Evolutionary conservation across 2,329 filamentous ascomycete genomes (phyloP), one percentile per base, ranked within the genome.

Genomic region (Pestalotiopsis sp.): DNA sequence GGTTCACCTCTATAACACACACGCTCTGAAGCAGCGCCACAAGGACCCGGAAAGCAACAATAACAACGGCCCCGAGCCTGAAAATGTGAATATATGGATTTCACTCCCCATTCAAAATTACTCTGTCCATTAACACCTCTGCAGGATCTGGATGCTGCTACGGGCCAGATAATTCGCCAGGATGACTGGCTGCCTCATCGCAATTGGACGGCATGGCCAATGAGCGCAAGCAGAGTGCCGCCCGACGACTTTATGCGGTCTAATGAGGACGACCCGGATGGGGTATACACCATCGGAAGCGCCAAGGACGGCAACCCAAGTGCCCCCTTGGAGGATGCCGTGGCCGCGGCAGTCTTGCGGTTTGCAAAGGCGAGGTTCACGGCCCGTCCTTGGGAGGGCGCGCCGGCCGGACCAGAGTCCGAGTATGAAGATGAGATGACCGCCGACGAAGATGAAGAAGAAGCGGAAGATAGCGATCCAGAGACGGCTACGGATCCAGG

Each of bases 171-270:
- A 20, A 71, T 78, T 27, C 68, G 69, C 25, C 69, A 72, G 17
- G 73, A 75, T 2, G 72, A 80, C 59, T 90, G 88, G 85, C 78
- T 78, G 4, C 87, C 87, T 2, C 84, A 87, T 0, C 88, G 86
- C 69, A 72, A 77, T 4, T 98, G 95, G 95, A 93, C 93, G 20
- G 92, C 94, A 0, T 98, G 95, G 95, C 95, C 95, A 4, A 78
- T 97, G 75, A 84, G 85, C 23, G 83, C 87, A 4, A 80, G 83
- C 7, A 81, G 86, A 31, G 89, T 96, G 7, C 93, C 92, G 1
- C 81, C 83, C 17, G 82, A 84, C 14, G 82, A 83, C 23, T 86
- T 92, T 70, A 78, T 83, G 65, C 84, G 82, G 72, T 82, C 77
- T 70, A 77, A 77, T 7, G 74, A 79, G 52, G 68, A 71, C 27